Evolutionary conservation across 495 filamentous ascomycete species (phyloP), one percentile per base, ranked within the genome.

Genomic region (Penicillium daleae): DNA sequence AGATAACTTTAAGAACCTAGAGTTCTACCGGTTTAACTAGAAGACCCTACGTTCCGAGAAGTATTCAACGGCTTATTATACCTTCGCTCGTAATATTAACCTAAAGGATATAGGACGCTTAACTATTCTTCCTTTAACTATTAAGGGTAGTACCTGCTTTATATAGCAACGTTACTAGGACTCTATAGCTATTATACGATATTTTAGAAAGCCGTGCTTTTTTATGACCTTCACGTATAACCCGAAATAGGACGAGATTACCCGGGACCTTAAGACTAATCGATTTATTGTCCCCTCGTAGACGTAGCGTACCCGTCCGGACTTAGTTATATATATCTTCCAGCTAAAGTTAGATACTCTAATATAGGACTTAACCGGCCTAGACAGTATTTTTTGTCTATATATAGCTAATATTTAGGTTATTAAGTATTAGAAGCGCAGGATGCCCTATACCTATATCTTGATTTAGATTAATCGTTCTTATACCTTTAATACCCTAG

Each of bases 361-460:
- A 35, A 33, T 55, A 35, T 12, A 55, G 29, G 33, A 55, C 29
- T n/a, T 55, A 27, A 55, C 52, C 17, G 19, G 52, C 2, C 21
- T 8, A 12, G 37, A 55, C 37, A 55, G 44, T 48, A 48, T 26
- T 2, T 48, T 48, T 55, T 37, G 52, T 6, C 29, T 37, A 4
- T 48, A 48, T 22, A 21, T 48, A 22, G 22, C 44, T 22, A 21
- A 48, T 33, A 55, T 19, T 4, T 55, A 35, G 27, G 27, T 35
- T 10, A 55, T 55, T 9, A 9, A 55, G 52, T 55, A 35, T 31
- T 55, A 55, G 35, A 55, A 55, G 17, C 19, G 19, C 6, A 24
- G 33, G 8, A 55, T 55, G 37, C 52, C 33, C 15, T 55, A 55
- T 55, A 55, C 19, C 27, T 55, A 55, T 55, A 32, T 55, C 5